Conservation (phyloP, 2,329 filamentous ascomycete genomes). For the Fusarium brachygibbosum region DNA sequence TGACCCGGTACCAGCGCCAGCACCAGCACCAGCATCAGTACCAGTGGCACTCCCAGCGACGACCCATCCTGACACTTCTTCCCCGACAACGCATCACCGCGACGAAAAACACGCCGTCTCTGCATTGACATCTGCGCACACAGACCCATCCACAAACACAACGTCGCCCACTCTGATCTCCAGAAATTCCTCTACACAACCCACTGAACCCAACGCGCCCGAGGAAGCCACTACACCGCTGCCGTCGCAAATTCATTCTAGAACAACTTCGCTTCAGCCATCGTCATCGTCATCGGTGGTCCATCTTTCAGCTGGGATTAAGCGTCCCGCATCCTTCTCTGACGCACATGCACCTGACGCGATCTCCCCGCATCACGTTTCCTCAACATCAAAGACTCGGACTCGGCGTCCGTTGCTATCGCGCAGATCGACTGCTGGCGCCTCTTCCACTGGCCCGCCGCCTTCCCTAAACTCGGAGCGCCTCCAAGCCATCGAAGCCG, state of each 20-base stretch:
- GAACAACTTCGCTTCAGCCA: conserved; percentile 53
- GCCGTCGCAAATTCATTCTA: conserved; percentile 52
- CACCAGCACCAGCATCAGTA: conserved; percentile 16
- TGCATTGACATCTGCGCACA: conserved; percentile 34
- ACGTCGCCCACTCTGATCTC: conserved; percentile 20
- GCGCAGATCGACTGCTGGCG: conserved; percentile 54
- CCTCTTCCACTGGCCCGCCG: conserved; percentile 51
- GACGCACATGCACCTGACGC: conserved; percentile 46
- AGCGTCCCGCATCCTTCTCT: conserved; percentile 47
- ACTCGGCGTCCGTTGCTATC: conserved; percentile 58
- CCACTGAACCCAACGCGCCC: conserved; percentile 28
- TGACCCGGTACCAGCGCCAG: conserved; percentile 28
- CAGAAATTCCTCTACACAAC: conserved; percentile 19
- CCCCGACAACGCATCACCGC: conserved; percentile 49
- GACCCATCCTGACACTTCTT: conserved; percentile 42
- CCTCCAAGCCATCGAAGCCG: conserved; percentile 51
- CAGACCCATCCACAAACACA: conserved; percentile 31
- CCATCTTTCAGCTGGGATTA: conserved; percentile 43
- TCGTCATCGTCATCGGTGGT: conserved; percentile 46
- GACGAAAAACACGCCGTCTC: conserved; percentile 47
- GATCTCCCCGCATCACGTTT: conserved; percentile 46
- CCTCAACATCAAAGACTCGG: conserved; percentile 51
- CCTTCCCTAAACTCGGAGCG: conserved; percentile 53
- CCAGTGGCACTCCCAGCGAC: conserved; percentile 34
- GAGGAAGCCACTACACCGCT: conserved; percentile 36